A percentile compares a stretch with the other conserved stretches of the same genome.
phyloP scores from a whole-genome alignment of 306 rosid genomes.

The Carpinus viminea region DNA sequence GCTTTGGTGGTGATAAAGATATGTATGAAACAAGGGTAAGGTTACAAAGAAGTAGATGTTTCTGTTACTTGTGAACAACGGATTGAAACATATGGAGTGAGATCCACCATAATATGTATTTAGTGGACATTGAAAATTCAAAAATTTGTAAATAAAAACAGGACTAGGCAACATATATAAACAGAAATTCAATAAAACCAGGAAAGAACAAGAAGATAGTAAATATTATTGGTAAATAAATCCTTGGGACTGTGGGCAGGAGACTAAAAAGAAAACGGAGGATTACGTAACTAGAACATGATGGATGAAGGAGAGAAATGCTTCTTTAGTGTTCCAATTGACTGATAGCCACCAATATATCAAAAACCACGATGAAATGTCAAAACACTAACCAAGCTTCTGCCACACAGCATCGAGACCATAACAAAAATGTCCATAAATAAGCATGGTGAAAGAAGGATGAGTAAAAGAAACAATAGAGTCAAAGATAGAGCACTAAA shows the following conservation, averaged over 20 bases:
- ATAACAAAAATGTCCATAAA: neutral
- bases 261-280: neutral
- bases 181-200: neutral
- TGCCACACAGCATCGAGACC: too few species aligned
- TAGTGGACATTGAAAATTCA: neutral
- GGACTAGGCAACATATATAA: neutral
- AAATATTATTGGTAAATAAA: neutral
- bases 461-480: neutral
- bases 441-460: neutral
- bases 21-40: neutral
- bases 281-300: neutral
- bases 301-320: neutral
- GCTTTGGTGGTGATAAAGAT: neutral
- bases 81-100: neutral
- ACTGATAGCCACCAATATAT: neutral
- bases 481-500: neutral
- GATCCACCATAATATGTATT: neutral
- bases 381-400: neutral
- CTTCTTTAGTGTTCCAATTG: neutral
- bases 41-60: neutral
- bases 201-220: neutral
- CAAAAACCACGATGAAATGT: neutral
- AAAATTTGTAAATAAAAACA: neutral
- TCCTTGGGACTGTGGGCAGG: neutral
- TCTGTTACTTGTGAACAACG: neutral